Percentiles rank a stretch among this genome's conserved stretches.
Evolutionary conservation across 352 stramenopile genomes (phyloP).

Genomic region (Globisporangium spiculum): DNA sequence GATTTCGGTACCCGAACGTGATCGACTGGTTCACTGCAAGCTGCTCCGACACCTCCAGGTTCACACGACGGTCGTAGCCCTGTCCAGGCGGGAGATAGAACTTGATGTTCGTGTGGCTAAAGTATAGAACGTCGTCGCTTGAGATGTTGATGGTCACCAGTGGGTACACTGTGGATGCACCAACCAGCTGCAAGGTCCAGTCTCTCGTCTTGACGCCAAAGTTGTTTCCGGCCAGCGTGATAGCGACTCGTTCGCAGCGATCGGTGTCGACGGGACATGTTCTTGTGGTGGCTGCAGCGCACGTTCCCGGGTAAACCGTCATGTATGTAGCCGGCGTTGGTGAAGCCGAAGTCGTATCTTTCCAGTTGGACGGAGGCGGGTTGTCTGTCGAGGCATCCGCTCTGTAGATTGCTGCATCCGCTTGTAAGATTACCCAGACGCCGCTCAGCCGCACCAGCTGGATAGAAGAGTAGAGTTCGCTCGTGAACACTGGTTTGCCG

Average conservation of each 20-base stretch:
- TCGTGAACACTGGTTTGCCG: slow-evolving; percentile 39
- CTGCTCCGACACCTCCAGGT: slow-evolving; percentile 34
- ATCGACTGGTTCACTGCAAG: slow-evolving; percentile 31
- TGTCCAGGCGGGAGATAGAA: slow-evolving; percentile 54
- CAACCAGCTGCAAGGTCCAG: slow-evolving; percentile 43
- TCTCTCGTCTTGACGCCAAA: slow-evolving; percentile 39
- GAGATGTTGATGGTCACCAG: slow-evolving; percentile 35
- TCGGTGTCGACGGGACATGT: slow-evolving; percentile 40
- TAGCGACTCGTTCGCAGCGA: slow-evolving; percentile 38
- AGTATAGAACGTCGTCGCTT: slow-evolving; percentile 41
- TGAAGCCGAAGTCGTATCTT: slow-evolving; percentile 22
- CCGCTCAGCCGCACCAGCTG: slow-evolving; percentile 36
- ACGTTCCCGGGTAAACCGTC: slow-evolving; percentile 40
- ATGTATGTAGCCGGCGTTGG: slow-evolving; percentile 17
- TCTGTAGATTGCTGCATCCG: slow-evolving; percentile 25
- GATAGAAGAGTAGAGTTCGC: slow-evolving; percentile 17
- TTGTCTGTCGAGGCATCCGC: slow-evolving; percentile 20
- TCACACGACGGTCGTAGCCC: slow-evolving; percentile 37
- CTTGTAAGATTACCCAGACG: slow-evolving; percentile 31
- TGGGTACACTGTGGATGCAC: slow-evolving; percentile 7
- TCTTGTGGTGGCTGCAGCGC: slow-evolving; percentile 20
- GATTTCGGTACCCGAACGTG: slow-evolving; percentile 39
- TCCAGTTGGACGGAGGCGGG: slow-evolving; percentile 34
- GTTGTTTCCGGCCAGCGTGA: slow-evolving; percentile 52
- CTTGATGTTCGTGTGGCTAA: slow-evolving; percentile 54